Evolutionary conservation across 257 asterid species (phyloP), one percentile per base, ranked within the genome.

Genomic region (Plantago major): DNA sequence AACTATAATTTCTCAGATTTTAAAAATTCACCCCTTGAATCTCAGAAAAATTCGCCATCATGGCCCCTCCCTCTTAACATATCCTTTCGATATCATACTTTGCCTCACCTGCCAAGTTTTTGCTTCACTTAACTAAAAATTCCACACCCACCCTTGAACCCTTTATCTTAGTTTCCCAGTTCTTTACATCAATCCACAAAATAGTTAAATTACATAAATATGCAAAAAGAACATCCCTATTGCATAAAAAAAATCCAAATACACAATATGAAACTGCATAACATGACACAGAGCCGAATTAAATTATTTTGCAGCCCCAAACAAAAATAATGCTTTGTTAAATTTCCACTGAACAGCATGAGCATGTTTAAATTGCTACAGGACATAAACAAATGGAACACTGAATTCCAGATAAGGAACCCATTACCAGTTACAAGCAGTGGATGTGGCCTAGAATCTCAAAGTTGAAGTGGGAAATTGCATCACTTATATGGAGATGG

Each of bases 371-470:
- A 30, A 42, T 49, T 40, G n/a, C 9, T 10, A 46, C 5, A 52
- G 17, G 1, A 60, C 2, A n/a, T 9, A 43, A 65, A 43, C 44
- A 37, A 13, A 18, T 13, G 16, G 6, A 33, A 26, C 40, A 26
- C 11, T 16, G 26, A 37, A 45, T 69, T 48, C 56, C 33, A 58
- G 33, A 59, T 2, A 30, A 5, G 37, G 64, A 47, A 28, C 43
- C 51, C 57, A 72, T 66, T 48, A 55, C 30, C 14, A 66, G 44
- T 66, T 47, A 11, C 13, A 40, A 57, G 57, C 55, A 67, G 22
- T 43, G 67, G 10, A 65, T 51, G 8, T 58, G 67, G 63, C 13
- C 56, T 26, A 51, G 38, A 12, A 64, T 42, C 38, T 40, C 45
- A 46, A 52, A 58, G 30, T 7, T 50, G 38, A 54, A 60, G 51